Base-by-base conservation (phyloP, 75 land plant species). In the Sequoiadendron giganteum region DNA sequence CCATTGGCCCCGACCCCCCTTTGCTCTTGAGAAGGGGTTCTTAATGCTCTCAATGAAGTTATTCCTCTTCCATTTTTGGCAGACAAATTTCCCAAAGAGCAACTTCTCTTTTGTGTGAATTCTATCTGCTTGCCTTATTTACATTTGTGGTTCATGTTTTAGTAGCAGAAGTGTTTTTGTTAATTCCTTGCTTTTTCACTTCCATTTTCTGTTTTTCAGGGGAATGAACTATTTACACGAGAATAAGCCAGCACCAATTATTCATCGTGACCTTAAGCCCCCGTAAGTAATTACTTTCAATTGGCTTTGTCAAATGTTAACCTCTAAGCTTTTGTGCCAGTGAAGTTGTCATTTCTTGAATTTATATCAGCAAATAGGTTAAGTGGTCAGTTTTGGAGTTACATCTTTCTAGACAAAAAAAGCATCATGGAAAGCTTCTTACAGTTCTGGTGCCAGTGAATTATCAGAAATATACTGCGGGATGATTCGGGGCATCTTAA, bases 201-300 rank as follows among this genome's bases (percentile, higher is more conserved):
- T 85, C 21, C 16, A 25, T 80, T 84, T 49, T 73, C 40, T 52
- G 13, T 48, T 49, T 86, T 86, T 5, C 93, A 96, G 98, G 91
- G 99, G 99, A 70, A 93, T 97, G 98, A 93, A 88, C 80, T 97
- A 97, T 87, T 89, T 97, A 83, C 99, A 97, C 87, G 96, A 95
- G 89, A 85, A 94, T 68, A 95, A 92, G 42, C 95, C 97, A 38
- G 94, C 88, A 49, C 91, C 94, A 28, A 93, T 97, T 11, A 95
- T 97, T 82, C 99, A 97, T 90, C 96, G 98, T n/a, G 98, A 97
- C 88, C 91, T 97, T 80, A 97, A 97, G 88, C 99, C 99, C 89
- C 90, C 97, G 96, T 96, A 89, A 89, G 92, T 93, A 58, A 43
- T 87, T n/a, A 81, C n/a, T 25, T 10, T 81, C 48, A 43, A 21